A percentile compares a stretch with the other conserved stretches of the same genome.
phyloP scores from a whole-genome alignment of 805 yeast species.

The Candida pseudofarinosa region DNA sequence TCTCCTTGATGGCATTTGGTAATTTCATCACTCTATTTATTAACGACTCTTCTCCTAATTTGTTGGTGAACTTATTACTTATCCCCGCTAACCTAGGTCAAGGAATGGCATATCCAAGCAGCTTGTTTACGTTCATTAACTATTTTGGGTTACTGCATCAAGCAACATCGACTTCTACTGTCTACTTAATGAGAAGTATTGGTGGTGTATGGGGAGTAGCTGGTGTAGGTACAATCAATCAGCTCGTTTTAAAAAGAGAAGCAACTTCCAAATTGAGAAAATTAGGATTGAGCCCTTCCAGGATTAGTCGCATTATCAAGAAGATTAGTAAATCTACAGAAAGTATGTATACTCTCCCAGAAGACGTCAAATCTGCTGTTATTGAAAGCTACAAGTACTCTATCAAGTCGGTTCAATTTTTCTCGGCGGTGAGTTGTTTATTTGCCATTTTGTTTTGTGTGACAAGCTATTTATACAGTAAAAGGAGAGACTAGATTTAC shows the following conservation, averaged over 20 bases:
- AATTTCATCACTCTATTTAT: slow-evolving; percentile 24
- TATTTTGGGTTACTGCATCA: slow-evolving; percentile 26
- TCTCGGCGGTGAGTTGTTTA: slow-evolving; percentile 14
- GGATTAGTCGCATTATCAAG: slow-evolving; percentile 15
- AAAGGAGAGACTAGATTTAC: too few relatives aligned
- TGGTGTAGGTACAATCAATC: slow-evolving; percentile 18
- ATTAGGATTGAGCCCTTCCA: slow-evolving; percentile 7
- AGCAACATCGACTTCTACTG: slow-evolving; percentile 38
- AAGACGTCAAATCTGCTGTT: slow-evolving; percentile 15
- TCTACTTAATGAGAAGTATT: slow-evolving; percentile 34
- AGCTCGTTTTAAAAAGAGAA: slow-evolving; percentile 9
- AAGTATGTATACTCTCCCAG: slow-evolving; percentile 11
- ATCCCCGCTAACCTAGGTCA: slow-evolving; percentile 37
- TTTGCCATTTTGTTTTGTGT: slow-evolving; percentile 13
- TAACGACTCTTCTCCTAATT: slow-evolving; percentile 14
- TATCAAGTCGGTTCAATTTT: slow-evolving; percentile 20
- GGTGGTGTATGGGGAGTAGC: slow-evolving; percentile 42
- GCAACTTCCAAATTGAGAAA: slow-evolving; percentile 13
- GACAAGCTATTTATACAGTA: slow-evolving; percentile 10
- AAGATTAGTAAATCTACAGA: slow-evolving; percentile 19
- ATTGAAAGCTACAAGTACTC: slow-evolving; percentile 21
- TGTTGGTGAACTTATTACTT: slow-evolving; percentile 23
- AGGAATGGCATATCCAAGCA: slow-evolving; percentile 34
- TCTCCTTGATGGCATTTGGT: slow-evolving; percentile 32
- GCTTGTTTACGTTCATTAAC: slow-evolving; percentile 33